These are phyloP conservation scores for Apophysomyces ossiformis DNA, from an alignment of 371 early-diverging fungal species.

Conservation along the genomic window DNA sequence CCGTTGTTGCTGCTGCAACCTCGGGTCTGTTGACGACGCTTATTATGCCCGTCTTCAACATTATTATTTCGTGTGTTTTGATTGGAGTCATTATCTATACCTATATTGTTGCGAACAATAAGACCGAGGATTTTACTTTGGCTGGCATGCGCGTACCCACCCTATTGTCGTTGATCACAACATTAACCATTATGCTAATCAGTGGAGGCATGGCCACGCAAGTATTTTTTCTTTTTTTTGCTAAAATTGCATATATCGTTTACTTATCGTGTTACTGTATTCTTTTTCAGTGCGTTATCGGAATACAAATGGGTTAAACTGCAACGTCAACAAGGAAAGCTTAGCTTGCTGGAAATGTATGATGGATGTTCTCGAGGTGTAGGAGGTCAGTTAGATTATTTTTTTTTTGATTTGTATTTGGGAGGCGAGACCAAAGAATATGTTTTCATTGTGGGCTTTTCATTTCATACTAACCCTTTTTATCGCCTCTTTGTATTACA, in stretches of 20 bases:
- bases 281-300: slow-evolving; percentile 19
- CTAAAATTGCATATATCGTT: too few relatives aligned
- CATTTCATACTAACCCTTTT: too few relatives aligned
- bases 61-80: neutral
- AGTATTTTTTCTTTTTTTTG: neutral
- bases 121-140: slow-evolving; percentile 15
- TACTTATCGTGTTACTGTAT: too few relatives aligned
- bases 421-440: neutral
- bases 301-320: slow-evolving; percentile 30
- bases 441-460: neutral
- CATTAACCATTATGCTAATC: slow-evolving; percentile 17
- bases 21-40: neutral
- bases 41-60: neutral
- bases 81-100: slow-evolving; percentile 2
- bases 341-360: slow-evolving; percentile 21
- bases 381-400: slow-evolving; percentile 16
- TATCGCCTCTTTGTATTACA: neutral
- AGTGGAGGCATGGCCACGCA: slow-evolving; percentile 21
- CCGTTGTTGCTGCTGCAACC: neutral
- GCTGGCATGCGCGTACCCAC: slow-evolving; percentile 21
- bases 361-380: slow-evolving; percentile 26
- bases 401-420: too few relatives aligned
- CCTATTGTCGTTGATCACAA: slow-evolving; percentile 18
- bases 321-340: slow-evolving; percentile 18
- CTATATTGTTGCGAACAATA: slow-evolving; percentile 8